phyloP scores from a whole-genome alignment of 2,329 filamentous ascomycete genomes.

The Pseudocercospora vitis region DNA sequence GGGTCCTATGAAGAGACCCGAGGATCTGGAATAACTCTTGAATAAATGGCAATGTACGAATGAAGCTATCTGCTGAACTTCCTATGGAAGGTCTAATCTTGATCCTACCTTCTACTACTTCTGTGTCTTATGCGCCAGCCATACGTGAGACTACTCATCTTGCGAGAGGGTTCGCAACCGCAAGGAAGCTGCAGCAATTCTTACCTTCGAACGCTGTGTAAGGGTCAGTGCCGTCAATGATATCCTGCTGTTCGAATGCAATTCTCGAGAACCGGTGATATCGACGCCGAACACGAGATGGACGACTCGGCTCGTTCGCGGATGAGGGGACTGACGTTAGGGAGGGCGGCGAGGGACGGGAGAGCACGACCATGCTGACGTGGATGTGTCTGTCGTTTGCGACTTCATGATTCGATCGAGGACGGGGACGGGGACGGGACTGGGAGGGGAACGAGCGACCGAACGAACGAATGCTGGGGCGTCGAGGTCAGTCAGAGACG shows the following conservation, averaged over 20 bases:
- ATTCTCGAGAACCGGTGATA: no score
- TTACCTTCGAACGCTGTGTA: background rate
- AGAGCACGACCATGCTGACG: constrained; percentile 5
- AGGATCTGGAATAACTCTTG: constrained; percentile 43
- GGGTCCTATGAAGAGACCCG: constrained; percentile 48
- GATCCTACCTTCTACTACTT: background rate
- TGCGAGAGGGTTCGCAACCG: no score
- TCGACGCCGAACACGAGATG: constrained; percentile 19
- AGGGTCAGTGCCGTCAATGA: background rate
- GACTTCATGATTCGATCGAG: constrained; percentile 9
- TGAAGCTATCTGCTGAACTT: background rate
- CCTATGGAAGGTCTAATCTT: background rate
- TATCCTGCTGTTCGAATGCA: background rate
- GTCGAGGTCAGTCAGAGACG: constrained; percentile 15
- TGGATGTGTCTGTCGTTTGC: background rate
- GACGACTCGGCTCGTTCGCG: constrained; percentile 18
- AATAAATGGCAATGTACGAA: constrained; percentile 8
- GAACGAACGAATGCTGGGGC: constrained; percentile 11
- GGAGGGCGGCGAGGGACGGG: constrained; percentile 10
- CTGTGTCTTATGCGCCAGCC: no score
- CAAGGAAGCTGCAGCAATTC: no score
- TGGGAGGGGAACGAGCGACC: constrained; percentile 12
- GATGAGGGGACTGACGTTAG: constrained; percentile 8
- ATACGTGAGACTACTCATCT: no score
- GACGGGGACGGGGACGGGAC: constrained; percentile 15